Percentiles rank a stretch among this genome's conserved stretches.
Evolutionary conservation across 441 rosid genomes (phyloP).

Genomic region (Syzygium malaccense): DNA sequence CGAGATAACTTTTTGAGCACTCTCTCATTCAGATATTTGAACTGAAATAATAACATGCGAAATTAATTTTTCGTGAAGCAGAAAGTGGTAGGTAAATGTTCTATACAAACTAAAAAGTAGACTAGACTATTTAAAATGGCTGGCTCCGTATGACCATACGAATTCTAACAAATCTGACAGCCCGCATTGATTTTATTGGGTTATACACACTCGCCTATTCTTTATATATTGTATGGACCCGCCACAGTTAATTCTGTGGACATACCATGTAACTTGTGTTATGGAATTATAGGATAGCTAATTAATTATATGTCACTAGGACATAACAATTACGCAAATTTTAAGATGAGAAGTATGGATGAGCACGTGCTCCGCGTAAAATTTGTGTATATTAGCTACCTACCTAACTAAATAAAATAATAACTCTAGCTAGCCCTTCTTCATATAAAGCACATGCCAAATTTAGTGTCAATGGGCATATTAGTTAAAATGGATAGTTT

Average conservation of each 20-base stretch:
- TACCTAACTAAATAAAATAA: background rate
- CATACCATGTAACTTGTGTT: background rate
- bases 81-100: background rate
- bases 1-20: background rate
- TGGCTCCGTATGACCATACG: background rate
- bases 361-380: background rate
- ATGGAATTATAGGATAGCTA: background rate
- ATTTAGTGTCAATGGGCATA: background rate
- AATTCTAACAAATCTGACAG: fast-evolving
- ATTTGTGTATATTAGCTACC: too few relatives aligned
- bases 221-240: background rate
- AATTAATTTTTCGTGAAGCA: background rate
- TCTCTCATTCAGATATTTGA: background rate
- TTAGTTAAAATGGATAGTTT: too few relatives aligned
- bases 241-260: background rate
- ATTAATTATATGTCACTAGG: background rate
- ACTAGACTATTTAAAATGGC: background rate
- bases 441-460: background rate
- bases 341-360: background rate
- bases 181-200: background rate
- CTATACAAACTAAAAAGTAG: background rate
- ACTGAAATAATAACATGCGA: background rate
- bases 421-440: background rate
- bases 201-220: background rate
- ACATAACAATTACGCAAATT: background rate